These are phyloP conservation scores for Hibiscus trionum DNA, from an alignment of 345 rosid genomes.

Conservation along the genomic window DNA sequence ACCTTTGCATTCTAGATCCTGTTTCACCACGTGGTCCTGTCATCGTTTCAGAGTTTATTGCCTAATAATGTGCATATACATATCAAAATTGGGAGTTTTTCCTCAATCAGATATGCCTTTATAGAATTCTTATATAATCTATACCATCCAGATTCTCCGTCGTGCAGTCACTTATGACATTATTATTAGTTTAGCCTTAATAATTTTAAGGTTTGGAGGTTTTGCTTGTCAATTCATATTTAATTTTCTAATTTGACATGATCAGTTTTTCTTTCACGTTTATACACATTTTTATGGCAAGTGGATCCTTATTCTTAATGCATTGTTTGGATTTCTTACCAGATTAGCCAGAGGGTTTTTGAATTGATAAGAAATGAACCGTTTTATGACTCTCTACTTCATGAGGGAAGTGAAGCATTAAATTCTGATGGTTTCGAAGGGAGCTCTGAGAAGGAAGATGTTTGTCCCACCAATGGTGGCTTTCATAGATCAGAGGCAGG, in stretches of 20 bases:
- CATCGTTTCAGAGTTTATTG: too few relatives aligned
- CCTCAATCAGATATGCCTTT: background rate
- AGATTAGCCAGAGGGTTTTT: conserved; percentile 88
- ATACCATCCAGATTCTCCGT: background rate
- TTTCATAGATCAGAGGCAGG: conserved; percentile 19
- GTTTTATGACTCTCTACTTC: conserved; percentile 26
- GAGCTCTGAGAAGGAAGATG: conserved; percentile 29
- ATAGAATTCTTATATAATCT: background rate
- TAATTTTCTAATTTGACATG: background rate
- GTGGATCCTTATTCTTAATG: conserved; percentile 1
- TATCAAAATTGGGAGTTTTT: background rate
- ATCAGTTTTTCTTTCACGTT: background rate
- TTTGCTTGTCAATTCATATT: background rate
- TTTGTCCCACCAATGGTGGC: conserved; percentile 17
- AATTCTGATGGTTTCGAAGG: conserved; percentile 16
- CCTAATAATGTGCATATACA: background rate
- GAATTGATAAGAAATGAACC: conserved; percentile 55
- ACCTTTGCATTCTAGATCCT: background rate
- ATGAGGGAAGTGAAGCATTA: conserved; percentile 26
- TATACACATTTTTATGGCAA: background rate
- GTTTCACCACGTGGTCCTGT: too few relatives aligned
- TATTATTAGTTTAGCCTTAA: background rate
- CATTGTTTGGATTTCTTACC: conserved; percentile 17
- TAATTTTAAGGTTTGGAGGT: background rate
- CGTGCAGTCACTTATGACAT: background rate